Evolutionary conservation across 495 filamentous ascomycete species (phyloP), one percentile per base, ranked within the genome.

Genomic region (Aspergillus baeticus): DNA sequence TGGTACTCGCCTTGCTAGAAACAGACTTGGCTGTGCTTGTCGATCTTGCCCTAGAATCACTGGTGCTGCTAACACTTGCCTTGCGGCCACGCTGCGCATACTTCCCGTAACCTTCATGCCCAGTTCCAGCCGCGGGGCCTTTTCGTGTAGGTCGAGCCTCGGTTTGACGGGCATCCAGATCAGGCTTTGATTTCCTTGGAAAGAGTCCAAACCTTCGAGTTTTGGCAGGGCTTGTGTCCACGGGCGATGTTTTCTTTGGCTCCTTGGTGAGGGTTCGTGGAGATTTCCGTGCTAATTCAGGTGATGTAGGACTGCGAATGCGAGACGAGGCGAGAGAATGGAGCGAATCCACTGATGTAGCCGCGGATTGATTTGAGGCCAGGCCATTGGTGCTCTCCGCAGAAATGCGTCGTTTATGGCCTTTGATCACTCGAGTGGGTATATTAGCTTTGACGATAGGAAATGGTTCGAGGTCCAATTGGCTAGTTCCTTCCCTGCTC

Each of bases 61-160:
- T 77, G 20, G 64, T 72, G 57, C 73, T 82, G 57, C 77, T 72
- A 51, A 73, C 69, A 41, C 80, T 82, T 41, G 77, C 46, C 55
- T 72, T 78, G 20, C 79, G 69, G 18, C 74, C 81, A 43, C 72
- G 73, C 47, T 73, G 70, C 26, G 69, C 81, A 78, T 83, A 95
- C 65, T 83, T 87, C 7, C 92, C 91, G 67, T 98, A 98, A 41
- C 93, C 94, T 75, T 98, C 94, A 69, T 98, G 91, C 2, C 94
- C 94, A 31, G 95, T 99, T 33, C 94, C 95, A 26, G 94, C 94
- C 6, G 80, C 82, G 15, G 94, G 94, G 0, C 94, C 95, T 70
- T 93, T 96, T 51, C 88, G 84, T 13, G 70, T 36, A 5, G 74
- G 54, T 59, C 84, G 88, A 18, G 84, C 79, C 29, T 76, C 78